phyloP scores from a whole-genome alignment of 495 filamentous ascomycete genomes.

The Entonaema liquescens region DNA sequence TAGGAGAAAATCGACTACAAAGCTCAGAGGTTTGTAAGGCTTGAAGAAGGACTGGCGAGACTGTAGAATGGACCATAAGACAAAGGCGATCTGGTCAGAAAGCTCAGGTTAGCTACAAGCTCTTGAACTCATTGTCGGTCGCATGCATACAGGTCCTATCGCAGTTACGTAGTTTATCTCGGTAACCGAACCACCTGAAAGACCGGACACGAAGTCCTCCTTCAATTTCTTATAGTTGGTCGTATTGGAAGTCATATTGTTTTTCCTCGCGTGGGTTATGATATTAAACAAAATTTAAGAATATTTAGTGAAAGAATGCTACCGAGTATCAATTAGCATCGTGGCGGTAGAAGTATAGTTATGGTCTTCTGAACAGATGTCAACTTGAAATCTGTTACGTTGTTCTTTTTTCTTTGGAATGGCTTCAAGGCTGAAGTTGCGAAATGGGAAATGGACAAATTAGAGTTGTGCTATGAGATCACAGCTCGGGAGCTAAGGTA shows the following conservation, averaged over 20 bases:
- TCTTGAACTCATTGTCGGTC: neutral
- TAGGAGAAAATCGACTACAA: slow-evolving; percentile 83
- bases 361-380: slow-evolving; percentile 27
- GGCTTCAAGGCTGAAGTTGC: neutral
- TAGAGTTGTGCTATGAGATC: neutral
- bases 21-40: slow-evolving; percentile 71
- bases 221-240: slow-evolving; percentile 85
- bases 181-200: slow-evolving; percentile 80
- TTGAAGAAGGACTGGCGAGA: slow-evolving; percentile 86
- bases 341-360: slow-evolving; percentile 10
- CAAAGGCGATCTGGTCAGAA: slow-evolving; percentile 70
- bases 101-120: slow-evolving; percentile 9
- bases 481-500: neutral
- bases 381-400: slow-evolving; percentile 33
- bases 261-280: neutral
- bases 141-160: slow-evolving; percentile 77
- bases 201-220: slow-evolving; percentile 93
- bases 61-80: slow-evolving; percentile 92
- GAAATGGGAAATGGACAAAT: slow-evolving; percentile 8
- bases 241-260: slow-evolving; percentile 47
- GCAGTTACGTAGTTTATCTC: slow-evolving; percentile 89
- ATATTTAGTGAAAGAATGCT: slow-evolving; percentile 6
- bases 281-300: neutral
- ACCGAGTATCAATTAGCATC: slow-evolving; percentile 9
- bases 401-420: slow-evolving; percentile 9